These are phyloP conservation scores for Halophytophthora batemanensis DNA, from an alignment of 352 stramenopile genomes.

Conservation along the genomic window DNA sequence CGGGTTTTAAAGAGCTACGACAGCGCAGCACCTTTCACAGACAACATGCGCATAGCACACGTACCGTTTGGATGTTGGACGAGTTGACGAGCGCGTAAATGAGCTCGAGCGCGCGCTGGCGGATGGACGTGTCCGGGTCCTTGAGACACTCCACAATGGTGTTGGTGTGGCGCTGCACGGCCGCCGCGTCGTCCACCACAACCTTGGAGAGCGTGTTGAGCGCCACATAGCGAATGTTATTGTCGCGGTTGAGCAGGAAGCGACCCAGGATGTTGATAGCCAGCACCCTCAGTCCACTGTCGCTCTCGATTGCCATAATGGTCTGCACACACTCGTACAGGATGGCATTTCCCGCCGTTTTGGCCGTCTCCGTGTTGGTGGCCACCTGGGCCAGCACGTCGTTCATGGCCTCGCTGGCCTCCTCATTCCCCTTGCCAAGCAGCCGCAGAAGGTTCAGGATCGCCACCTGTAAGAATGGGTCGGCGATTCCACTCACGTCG, in stretches of 20 bases:
- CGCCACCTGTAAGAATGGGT: constrained; percentile 96
- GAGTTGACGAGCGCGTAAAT: constrained; percentile 98
- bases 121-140: constrained; percentile 98
- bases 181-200: constrained; percentile 86
- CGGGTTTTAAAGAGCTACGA: too few relatives aligned
- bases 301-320: constrained; percentile 98
- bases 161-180: constrained; percentile 96
- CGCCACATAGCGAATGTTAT: constrained; percentile 99
- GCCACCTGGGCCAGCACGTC: constrained; percentile 98
- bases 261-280: constrained; percentile 99
- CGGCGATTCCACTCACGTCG: constrained; percentile 97
- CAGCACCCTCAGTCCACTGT: constrained; percentile 95
- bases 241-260: constrained; percentile 99
- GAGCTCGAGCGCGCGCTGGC: constrained; percentile 97
- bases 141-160: constrained; percentile 95
- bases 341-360: constrained; percentile 99
- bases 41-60: neutral
- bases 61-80: constrained; percentile 93
- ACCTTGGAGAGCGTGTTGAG: constrained; percentile 96
- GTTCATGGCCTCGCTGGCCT: constrained; percentile 93
- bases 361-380: constrained; percentile 99
- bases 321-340: constrained; percentile 99
- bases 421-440: constrained; percentile 94
- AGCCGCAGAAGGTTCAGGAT: constrained; percentile 92
- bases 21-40: too few relatives aligned